Conservation (phyloP, 495 filamentous ascomycete species). For the Xylaria venustula region DNA sequence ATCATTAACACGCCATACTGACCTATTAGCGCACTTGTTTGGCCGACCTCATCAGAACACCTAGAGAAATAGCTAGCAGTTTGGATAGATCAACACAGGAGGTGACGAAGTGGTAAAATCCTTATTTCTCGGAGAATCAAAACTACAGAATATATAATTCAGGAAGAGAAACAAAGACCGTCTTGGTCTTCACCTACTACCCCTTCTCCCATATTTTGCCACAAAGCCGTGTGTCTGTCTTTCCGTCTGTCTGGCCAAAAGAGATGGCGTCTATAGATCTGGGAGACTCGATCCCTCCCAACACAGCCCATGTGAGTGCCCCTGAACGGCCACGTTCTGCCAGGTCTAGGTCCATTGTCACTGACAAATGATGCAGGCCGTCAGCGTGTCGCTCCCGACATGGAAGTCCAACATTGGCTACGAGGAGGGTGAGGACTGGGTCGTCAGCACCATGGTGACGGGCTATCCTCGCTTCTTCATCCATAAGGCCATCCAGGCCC, state of each 20-base stretch:
- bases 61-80: neutral
- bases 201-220: too few species aligned
- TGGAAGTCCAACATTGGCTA: slow-evolving; percentile 90
- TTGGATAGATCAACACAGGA: neutral
- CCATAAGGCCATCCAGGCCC: slow-evolving; percentile 74
- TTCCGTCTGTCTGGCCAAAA: too few species aligned
- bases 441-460: slow-evolving; percentile 78
- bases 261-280: slow-evolving; percentile 43
- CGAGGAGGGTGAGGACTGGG: slow-evolving; percentile 87
- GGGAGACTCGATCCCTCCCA: slow-evolving; percentile 59
- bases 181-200: too few species aligned
- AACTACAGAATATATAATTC: too few species aligned
- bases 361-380: too few species aligned
- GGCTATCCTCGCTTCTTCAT: slow-evolving; percentile 99
- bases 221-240: too few species aligned
- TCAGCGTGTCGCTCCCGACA: slow-evolving; percentile 93
- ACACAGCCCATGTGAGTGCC: slow-evolving; percentile 58
- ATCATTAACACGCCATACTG: too few species aligned
- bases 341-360: too few species aligned
- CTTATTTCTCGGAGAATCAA: too few species aligned
- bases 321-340: slow-evolving; percentile 11
- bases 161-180: neutral
- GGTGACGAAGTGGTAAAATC: neutral
- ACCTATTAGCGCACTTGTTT: too few species aligned
- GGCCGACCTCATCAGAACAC: neutral